Percentiles rank a stretch among this genome's conserved stretches.
Conservation (phyloP, 2,329 filamentous ascomycete genomes). For the Pseudovirgaria hyperparasitica region DNA sequence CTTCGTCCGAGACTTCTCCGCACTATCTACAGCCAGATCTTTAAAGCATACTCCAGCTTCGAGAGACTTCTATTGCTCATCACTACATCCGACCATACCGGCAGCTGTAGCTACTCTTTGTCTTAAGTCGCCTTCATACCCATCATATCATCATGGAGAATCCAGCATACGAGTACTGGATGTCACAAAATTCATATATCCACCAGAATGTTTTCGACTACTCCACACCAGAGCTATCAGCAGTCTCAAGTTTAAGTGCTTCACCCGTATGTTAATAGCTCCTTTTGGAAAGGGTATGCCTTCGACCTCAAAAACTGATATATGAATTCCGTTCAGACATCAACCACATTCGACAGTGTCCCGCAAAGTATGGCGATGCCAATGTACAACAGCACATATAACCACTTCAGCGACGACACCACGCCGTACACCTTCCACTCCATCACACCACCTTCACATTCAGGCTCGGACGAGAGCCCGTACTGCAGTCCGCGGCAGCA, state of each 20-base stretch:
- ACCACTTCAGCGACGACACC: constrained; percentile 18
- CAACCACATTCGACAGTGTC: constrained; percentile 24
- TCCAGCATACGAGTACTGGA: constrained; percentile 24
- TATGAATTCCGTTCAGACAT: constrained; percentile 11
- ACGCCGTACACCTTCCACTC: constrained; percentile 22
- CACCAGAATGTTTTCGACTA: constrained; percentile 21
- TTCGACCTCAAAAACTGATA: constrained; percentile 4
- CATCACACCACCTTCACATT: constrained; percentile 26
- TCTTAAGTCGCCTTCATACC: constrained; percentile 4
- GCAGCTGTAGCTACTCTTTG: too few species aligned
- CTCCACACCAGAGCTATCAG: constrained; percentile 19
- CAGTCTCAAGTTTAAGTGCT: constrained; percentile 24
- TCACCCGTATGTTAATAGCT: constrained; percentile 19
- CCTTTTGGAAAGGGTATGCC: background rate
- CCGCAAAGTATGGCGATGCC: constrained; percentile 10
- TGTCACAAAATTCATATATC: constrained; percentile 20
- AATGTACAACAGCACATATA: constrained; percentile 18
- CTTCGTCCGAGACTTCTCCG: too few species aligned
- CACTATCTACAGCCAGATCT: too few species aligned
- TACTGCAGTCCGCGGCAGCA: constrained; percentile 23
- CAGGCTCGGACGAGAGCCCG: constrained; percentile 25
- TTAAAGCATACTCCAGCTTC: too few species aligned
- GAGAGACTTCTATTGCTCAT: too few species aligned
- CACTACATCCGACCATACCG: too few species aligned
- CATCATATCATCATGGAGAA: constrained; percentile 16